A percentile compares a stretch with the other conserved stretches of the same genome.
Evolutionary conservation across 495 filamentous ascomycete genomes (phyloP).

Genomic region (Xylaria nigripes): DNA sequence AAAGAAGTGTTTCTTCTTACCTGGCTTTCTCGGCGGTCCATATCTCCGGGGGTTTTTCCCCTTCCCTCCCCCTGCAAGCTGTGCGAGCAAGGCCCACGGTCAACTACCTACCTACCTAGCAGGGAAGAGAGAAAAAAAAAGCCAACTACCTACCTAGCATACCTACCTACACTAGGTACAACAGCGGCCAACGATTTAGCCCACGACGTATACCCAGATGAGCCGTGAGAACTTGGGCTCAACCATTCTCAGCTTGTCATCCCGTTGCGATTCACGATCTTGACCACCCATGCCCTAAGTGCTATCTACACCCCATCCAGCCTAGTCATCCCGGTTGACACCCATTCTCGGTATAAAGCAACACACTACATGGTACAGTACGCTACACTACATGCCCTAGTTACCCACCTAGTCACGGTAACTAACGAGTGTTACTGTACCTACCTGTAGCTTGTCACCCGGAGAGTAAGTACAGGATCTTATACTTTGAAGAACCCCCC

Average conservation of each 20-base stretch:
- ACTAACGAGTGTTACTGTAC: not conserved
- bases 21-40: slow-evolving; percentile 12
- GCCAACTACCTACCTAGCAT: no score
- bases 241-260: slow-evolving; percentile 7
- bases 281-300: not conserved
- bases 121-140: not conserved
- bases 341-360: not conserved
- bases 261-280: slow-evolving; percentile 9
- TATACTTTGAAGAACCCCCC: no score
- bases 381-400: not conserved
- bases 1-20: slow-evolving; percentile 24
- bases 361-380: not conserved
- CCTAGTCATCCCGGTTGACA: not conserved
- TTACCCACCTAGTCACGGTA: not conserved
- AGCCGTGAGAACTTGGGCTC: slow-evolving; percentile 6
- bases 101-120: not conserved
- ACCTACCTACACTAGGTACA: no score
- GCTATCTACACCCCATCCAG: not conserved
- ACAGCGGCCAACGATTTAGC: not conserved
- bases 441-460: not conserved
- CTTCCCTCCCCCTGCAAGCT: not conserved
- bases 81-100: not conserved
- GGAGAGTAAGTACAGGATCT: not conserved
- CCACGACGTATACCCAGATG: slow-evolving; percentile 3
- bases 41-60: slow-evolving; percentile 5